These are phyloP conservation scores for Onygenales sp. DNA, from an alignment of 2,329 filamentous ascomycete species.

Conservation along the genomic window DNA sequence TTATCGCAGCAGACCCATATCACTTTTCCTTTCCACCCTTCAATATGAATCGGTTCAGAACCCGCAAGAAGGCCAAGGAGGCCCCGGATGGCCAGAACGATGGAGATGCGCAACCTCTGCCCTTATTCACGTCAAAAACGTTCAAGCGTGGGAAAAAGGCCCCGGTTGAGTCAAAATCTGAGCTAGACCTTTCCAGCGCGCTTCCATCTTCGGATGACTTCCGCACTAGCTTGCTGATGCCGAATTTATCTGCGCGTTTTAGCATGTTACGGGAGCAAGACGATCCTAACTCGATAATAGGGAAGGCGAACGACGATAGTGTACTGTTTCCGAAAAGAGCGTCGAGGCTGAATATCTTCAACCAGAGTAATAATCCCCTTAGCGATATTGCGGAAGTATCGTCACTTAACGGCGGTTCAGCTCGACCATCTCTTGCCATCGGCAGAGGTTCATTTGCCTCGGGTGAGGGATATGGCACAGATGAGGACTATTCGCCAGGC, in stretches of 20 bases:
- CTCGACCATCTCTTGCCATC: slow-evolving; percentile 47
- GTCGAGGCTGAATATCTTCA: slow-evolving; percentile 67
- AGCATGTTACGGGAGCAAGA: slow-evolving; percentile 96
- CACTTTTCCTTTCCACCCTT: background rate
- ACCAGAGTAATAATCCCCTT: slow-evolving; percentile 50
- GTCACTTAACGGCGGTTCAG: slow-evolving; percentile 57
- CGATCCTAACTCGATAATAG: slow-evolving; percentile 77
- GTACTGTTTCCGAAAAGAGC: slow-evolving; percentile 75
- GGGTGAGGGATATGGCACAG: slow-evolving; percentile 52
- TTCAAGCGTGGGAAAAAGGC: slow-evolving; percentile 46
- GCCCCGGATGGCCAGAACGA: slow-evolving; percentile 29
- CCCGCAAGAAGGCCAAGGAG: slow-evolving; percentile 28
- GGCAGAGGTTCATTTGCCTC: slow-evolving; percentile 57
- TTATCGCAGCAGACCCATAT: background rate
- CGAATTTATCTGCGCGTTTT: slow-evolving; percentile 85
- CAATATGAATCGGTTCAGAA: slow-evolving; percentile 34
- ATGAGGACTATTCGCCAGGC: slow-evolving; percentile 52
- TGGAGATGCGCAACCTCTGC: slow-evolving; percentile 31
- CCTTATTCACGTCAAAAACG: slow-evolving; percentile 25
- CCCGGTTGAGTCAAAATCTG: slow-evolving; percentile 41
- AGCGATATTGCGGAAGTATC: slow-evolving; percentile 86
- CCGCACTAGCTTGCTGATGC: slow-evolving; percentile 91
- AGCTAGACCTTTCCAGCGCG: slow-evolving; percentile 63
- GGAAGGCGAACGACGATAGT: slow-evolving; percentile 92
- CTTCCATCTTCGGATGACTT: slow-evolving; percentile 83